Conservation (phyloP, 306 rosid genomes). For the Cicer bijugum region DNA sequence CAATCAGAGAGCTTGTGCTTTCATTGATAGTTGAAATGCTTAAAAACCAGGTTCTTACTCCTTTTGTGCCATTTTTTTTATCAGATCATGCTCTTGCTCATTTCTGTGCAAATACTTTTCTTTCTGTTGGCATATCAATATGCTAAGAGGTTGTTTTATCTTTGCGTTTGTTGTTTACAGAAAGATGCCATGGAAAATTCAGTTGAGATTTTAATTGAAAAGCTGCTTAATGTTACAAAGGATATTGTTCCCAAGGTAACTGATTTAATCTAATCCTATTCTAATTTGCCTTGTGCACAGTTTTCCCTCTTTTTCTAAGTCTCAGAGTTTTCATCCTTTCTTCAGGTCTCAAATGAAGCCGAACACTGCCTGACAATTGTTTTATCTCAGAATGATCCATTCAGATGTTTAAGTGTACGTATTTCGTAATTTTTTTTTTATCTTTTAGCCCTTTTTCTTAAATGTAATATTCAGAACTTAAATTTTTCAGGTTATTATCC, state of each 20-base stretch:
- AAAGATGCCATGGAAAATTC: slow-evolving; percentile 92
- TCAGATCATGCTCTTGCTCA: slow-evolving; percentile 23
- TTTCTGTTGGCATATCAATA: slow-evolving; percentile 21
- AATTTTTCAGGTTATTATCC: slow-evolving; percentile 80
- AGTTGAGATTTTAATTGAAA: slow-evolving; percentile 90
- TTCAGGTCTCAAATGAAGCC: slow-evolving; percentile 89
- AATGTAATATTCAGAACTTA: background rate
- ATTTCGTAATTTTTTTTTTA: slow-evolving; percentile 26
- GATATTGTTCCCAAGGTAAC: slow-evolving; percentile 79
- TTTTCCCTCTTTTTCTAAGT: slow-evolving; percentile 34
- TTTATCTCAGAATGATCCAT: slow-evolving; percentile 84
- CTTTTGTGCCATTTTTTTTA: slow-evolving; percentile 34
- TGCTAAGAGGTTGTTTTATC: slow-evolving; percentile 24
- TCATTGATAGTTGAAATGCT: slow-evolving; percentile 83
- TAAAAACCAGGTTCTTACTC: slow-evolving; percentile 77
- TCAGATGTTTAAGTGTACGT: slow-evolving; percentile 94
- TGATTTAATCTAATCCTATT: slow-evolving; percentile 24
- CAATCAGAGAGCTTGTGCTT: slow-evolving; percentile 83
- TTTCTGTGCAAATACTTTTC: background rate
- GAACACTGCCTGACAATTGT: slow-evolving; percentile 88
- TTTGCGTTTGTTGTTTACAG: slow-evolving; percentile 53
- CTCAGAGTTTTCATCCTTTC: slow-evolving; percentile 39
- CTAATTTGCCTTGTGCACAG: slow-evolving; percentile 24
- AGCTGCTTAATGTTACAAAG: slow-evolving; percentile 85
- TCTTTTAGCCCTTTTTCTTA: background rate